Base-by-base conservation (phyloP, 495 filamentous ascomycete species). In the Tetracladium marchalianum region DNA sequence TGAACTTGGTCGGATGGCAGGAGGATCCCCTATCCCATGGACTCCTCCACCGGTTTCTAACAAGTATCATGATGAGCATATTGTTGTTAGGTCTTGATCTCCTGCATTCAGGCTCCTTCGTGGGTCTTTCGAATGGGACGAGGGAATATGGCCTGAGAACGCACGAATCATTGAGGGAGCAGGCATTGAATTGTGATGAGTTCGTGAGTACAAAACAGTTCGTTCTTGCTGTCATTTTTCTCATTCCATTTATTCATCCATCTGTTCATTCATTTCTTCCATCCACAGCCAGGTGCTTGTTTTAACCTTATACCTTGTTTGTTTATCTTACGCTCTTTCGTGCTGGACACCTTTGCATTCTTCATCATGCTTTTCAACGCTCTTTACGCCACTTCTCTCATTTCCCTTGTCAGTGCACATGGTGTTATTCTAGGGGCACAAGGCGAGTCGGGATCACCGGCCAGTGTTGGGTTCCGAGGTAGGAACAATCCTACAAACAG, bases 341-440 rank as follows among this genome's bases (percentile, higher is more conserved):
- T 55, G 38, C 54, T 50, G 55, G 56, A 59, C 56, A 63, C 63
- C 55, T 58, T 56, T 51, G 45, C 47, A 44, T 51, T 54, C 43
- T 39, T 57, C 56, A 63, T 57, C 5, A 60, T 65, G 55, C 57
- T 42, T 47, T 64, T 56, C 48, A 58, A 58, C 48, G 52, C 46
- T 19, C 52, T 63, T 54, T 60, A 63, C 42, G 56, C 63, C 46
- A 58, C 63, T 39, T 60, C 59, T 33, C 43, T 71, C 16, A 19
- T 70, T 42, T 56, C 64, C 19, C 31, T 44, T 12, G 11, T 22
- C 27, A 57, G 59, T 16, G 65, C 57, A 4, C 69, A 73, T 41
- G 69, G 64, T 24, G 67, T 68, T 11, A 64, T 73, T 36, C 44
- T 69, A 10, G 59, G 39, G 11, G 69, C 66, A 31, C 63, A 69